Evolutionary conservation across 257 asterid genomes (phyloP).

Genomic region (Ocimum tenuiflorum): DNA sequence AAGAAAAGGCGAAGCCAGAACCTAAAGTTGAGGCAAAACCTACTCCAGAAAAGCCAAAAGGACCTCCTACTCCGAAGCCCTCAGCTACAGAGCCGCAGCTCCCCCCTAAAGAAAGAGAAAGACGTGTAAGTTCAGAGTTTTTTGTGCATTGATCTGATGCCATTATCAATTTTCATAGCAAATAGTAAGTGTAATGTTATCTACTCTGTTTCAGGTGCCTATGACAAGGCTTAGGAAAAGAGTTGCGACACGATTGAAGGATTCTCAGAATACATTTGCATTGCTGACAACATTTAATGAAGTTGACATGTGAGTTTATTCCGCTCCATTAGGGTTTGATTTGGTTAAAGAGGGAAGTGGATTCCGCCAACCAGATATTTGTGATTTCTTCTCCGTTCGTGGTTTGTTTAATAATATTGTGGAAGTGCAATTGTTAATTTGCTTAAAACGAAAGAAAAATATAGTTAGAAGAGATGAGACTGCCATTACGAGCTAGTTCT

Average conservation of each 20-base stretch:
- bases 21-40: slow-evolving; percentile 50
- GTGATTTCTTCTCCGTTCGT: neutral
- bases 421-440: neutral
- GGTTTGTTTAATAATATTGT: slow-evolving; percentile 5
- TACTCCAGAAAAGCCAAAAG: slow-evolving; percentile 47
- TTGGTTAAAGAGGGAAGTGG: slow-evolving; percentile 7
- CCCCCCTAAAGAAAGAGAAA: slow-evolving; percentile 95
- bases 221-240: slow-evolving; percentile 98
- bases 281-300: slow-evolving; percentile 93
- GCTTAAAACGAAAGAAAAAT: neutral
- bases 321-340: neutral
- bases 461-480: neutral
- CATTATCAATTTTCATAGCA: neutral
- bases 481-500: neutral
- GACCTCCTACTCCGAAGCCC: slow-evolving; percentile 38
- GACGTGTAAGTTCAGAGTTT: slow-evolving; percentile 52
- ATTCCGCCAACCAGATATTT: neutral
- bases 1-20: slow-evolving; percentile 49
- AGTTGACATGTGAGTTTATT: slow-evolving; percentile 82
- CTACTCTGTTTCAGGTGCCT: slow-evolving; percentile 54
- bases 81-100: slow-evolving; percentile 85
- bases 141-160: neutral
- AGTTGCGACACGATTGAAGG: slow-evolving; percentile 90
- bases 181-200: neutral
- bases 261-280: slow-evolving; percentile 97